phyloP scores from a whole-genome alignment of 23 red algal genomes.

The Gracilaria gracilis region DNA sequence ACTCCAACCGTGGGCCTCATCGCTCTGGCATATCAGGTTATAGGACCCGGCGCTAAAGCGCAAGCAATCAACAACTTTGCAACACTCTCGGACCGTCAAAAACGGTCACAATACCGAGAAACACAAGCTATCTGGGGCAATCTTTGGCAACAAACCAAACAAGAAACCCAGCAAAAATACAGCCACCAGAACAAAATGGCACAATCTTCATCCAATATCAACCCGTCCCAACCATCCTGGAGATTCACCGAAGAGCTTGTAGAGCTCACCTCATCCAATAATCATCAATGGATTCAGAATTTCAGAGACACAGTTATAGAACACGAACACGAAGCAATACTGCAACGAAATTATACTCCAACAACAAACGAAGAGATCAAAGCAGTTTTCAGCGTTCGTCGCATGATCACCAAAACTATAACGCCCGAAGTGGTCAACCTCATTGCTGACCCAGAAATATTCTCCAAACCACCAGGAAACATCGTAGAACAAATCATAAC shows the following conservation, averaged over 20 bases:
- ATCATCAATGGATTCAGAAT: constrained; percentile 22
- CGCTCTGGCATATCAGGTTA: too few relatives aligned
- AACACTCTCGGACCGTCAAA: too few relatives aligned
- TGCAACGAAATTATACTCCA: neutral
- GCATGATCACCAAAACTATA: constrained; percentile 41
- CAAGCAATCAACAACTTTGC: too few relatives aligned
- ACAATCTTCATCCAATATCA: too few relatives aligned
- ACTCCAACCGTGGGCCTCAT: too few relatives aligned
- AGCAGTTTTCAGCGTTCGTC: neutral
- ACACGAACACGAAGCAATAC: neutral
- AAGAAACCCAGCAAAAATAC: too few relatives aligned
- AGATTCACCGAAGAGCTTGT: constrained; percentile 23
- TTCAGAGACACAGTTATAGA: constrained; percentile 5
- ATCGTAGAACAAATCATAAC: neutral
- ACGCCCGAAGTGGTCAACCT: neutral
- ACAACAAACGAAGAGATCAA: neutral
- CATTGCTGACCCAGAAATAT: neutral
- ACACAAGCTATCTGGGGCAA: too few relatives aligned
- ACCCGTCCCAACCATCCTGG: too few relatives aligned
- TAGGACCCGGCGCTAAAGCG: too few relatives aligned
- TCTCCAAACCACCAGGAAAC: neutral
- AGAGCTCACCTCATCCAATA: neutral
- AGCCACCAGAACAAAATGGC: too few relatives aligned
- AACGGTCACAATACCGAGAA: too few relatives aligned
- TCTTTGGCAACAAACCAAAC: too few relatives aligned